phyloP scores from a whole-genome alignment of 331 rosid species.

The Malus hybrid region DNA sequence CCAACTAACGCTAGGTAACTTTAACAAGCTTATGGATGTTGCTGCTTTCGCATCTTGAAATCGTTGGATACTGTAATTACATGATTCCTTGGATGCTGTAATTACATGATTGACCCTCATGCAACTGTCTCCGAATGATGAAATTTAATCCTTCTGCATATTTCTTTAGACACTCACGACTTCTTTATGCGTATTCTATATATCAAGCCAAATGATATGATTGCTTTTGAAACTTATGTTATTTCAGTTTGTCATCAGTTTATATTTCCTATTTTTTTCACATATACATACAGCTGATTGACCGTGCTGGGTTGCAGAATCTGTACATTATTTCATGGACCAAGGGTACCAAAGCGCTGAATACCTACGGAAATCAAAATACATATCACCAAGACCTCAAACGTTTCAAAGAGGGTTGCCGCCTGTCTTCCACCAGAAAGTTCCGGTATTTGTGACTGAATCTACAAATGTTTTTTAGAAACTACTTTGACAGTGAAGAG shows the following conservation, averaged over 20 bases:
- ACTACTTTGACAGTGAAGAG: neutral
- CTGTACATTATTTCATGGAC: constrained; percentile 6
- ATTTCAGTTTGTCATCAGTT: neutral
- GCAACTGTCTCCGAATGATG: neutral
- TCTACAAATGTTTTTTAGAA: neutral
- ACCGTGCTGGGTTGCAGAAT: constrained; percentile 4
- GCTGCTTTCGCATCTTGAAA: neutral
- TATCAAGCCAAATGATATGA: neutral
- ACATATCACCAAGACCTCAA: neutral
- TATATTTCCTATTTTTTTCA: neutral
- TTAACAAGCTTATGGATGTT: neutral
- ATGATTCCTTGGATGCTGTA: neutral
- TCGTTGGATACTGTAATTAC: too few species aligned
- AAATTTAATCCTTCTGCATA: neutral
- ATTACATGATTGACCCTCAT: neutral
- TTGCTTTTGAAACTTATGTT: neutral
- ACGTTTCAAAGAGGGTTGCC: neutral
- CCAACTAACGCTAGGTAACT: neutral
- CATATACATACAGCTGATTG: neutral
- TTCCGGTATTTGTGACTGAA: neutral
- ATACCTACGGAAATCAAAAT: constrained; percentile 1
- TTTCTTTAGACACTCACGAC: neutral
- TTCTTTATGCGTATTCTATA: neutral
- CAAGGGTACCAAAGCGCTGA: constrained; percentile 2
- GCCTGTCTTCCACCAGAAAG: neutral